Conservation (phyloP, 805 yeast species). For the Yamadazyma philogaea region DNA sequence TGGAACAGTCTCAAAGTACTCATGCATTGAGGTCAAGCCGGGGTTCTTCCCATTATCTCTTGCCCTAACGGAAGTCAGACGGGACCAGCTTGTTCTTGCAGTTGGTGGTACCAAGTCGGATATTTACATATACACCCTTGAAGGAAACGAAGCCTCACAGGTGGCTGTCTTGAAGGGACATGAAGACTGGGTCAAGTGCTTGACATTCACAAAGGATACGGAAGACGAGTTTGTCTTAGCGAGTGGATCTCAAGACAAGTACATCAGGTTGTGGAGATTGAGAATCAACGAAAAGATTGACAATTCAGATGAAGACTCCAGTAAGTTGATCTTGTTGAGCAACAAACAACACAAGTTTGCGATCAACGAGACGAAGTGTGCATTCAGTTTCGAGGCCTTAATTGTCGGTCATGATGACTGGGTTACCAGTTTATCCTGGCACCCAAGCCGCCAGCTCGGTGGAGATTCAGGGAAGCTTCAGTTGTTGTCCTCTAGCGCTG, state of each 20-base stretch:
- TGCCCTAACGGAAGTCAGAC: slow-evolving; percentile 30
- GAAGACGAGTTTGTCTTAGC: slow-evolving; percentile 66
- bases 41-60: slow-evolving; percentile 46
- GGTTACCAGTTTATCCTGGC: slow-evolving; percentile 87
- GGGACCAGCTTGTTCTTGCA: slow-evolving; percentile 48
- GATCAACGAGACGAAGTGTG: slow-evolving; percentile 39
- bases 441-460: slow-evolving; percentile 34
- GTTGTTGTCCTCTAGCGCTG: slow-evolving; percentile 84
- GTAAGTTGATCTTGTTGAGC: slow-evolving; percentile 53
- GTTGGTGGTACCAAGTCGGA: slow-evolving; percentile 68
- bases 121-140: slow-evolving; percentile 54
- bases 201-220: slow-evolving; percentile 53
- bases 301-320: slow-evolving; percentile 52
- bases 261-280: slow-evolving; percentile 86
- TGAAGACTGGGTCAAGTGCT: slow-evolving; percentile 90
- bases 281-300: slow-evolving; percentile 54
- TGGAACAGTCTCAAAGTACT: slow-evolving; percentile 21
- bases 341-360: slow-evolving; percentile 70
- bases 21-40: slow-evolving; percentile 31
- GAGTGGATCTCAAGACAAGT: slow-evolving; percentile 89
- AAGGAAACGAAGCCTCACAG: slow-evolving; percentile 14
- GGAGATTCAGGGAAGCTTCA: slow-evolving; percentile 39
- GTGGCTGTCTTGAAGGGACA: slow-evolving; percentile 75
- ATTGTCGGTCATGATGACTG: slow-evolving; percentile 99
- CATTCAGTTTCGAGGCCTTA: slow-evolving; percentile 83